Conservation (phyloP, 2,329 filamentous ascomycete genomes). For the Chaetomiaceae sp. region DNA sequence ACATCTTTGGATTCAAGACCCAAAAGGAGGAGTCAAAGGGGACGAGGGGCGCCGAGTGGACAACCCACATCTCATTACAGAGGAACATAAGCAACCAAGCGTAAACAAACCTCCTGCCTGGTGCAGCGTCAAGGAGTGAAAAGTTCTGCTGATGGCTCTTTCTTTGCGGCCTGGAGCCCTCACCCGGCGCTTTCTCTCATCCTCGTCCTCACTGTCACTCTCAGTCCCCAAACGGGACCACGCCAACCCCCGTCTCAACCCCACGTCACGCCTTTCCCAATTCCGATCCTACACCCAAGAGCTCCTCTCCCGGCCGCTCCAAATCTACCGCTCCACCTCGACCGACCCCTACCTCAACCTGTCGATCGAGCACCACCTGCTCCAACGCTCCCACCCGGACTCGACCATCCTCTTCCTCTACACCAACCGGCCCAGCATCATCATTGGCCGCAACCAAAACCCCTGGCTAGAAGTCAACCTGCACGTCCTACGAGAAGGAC, state of each 20-base stretch:
- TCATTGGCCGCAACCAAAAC: constrained; percentile 96
- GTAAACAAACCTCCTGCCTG: no score
- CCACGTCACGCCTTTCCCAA: background rate
- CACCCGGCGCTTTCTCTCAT: background rate
- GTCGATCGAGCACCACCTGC: constrained; percentile 85
- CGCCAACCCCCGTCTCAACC: background rate
- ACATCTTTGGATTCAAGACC: no score
- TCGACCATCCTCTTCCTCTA: constrained; percentile 84
- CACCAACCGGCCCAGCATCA: constrained; percentile 77
- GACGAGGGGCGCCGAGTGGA: no score
- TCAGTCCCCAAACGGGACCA: background rate
- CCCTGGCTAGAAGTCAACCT: constrained; percentile 92
- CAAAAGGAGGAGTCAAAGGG: no score
- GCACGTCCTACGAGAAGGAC: constrained; percentile 43
- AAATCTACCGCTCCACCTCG: constrained; percentile 68
- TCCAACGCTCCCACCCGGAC: constrained; percentile 65
- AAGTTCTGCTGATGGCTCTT: constrained; percentile 8
- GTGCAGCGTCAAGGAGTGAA: no score
- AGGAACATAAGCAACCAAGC: no score
- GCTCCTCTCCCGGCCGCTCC: constrained; percentile 35
- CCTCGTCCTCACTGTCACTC: background rate
- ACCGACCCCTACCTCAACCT: constrained; percentile 83
- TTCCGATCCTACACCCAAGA: constrained; percentile 6
- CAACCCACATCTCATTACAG: no score
- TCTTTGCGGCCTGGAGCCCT: background rate